Base-by-base conservation (phyloP, 2,329 filamentous ascomycete genomes). In the Trichocomaceae sp. region DNA sequence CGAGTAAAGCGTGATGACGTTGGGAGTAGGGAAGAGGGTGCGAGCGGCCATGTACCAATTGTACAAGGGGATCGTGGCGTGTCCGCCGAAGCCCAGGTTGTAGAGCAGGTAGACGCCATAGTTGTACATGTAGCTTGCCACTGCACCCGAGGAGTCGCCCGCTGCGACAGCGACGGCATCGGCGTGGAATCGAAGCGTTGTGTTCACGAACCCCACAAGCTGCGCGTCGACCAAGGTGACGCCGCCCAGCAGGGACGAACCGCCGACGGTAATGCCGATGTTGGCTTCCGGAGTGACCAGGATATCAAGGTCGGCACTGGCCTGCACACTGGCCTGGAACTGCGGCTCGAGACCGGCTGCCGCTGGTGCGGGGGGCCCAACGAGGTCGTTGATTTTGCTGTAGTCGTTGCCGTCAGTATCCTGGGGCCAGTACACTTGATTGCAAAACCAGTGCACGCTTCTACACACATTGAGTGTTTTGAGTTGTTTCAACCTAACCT, bases 231-330 rank as follows among this genome's bases (percentile, higher is more conserved):
- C 52, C n/a, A 60, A 52, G 15, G 57, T 57, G 19, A 41, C 47
- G 12, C 52, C 57, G n/a, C 45, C 52, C 13, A 56, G 46, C 23
- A 57, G 51, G 23, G 41, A 57, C 19, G 53, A 44, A 15, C 54
- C 54, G 41, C 57, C 57, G 19, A 63, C 54, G n/a, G 52, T 62
- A 42, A 63, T 58, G 20, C 60, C 61, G 2, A 63, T 17, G 35
- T 58, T 61, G 10, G 55, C 59, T 50, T 62, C 53, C 2, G 61
- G 61, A 5, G 59, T 60, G 20, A 59, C 39, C 0, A 52, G 19
- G 8, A 63, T 35, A 50, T 61, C 55, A 20, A 63, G 20, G 12
- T 55, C 23, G 9, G 53, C 59, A 47, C 52, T 33, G 7, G 56
- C 54, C 19, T 52, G 42, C n/a, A 61, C 60, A 20, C 56, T 50